Evolutionary conservation across 2,329 filamentous ascomycete genomes (phyloP), one percentile per base, ranked within the genome.

Genomic region (Penicillium corylophilum): DNA sequence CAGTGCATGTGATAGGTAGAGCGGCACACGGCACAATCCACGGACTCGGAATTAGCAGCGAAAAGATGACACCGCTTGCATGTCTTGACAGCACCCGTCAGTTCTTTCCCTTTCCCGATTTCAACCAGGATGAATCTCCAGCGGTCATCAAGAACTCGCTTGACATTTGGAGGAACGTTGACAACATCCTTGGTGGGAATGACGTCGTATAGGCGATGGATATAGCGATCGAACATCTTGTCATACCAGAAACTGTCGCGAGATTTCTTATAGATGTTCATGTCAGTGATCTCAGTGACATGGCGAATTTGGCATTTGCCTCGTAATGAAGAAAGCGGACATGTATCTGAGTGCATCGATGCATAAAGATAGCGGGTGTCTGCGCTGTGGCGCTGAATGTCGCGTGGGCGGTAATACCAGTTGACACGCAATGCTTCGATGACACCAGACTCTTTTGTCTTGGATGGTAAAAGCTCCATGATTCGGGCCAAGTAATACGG

Each of bases 1-100:
- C 94, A 99, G 66, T 92, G 90, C 93, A 99, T 97, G 77, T 99
- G 94, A 74, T 96, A 99, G 13, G 93, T 97, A 71, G 91, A 87
- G 68, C 87, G 84, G 73, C 94, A 99, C 49, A 96, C 91, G 40
- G 93, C 94, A 72, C 94, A 99, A 71, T 97, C 93, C 22, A 97
- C 94, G 35, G 94, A 97, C 75, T 97, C 90, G 70, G 89, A 95
- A 86, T 85, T 94, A 64, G 94, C 92, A 76, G 92, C 96, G 77
- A 94, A 99, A 65, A 86, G 83, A 66, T 80, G 83, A 76, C 94
- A 99, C 73, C 90, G 86, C 78, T 95, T 97, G 82, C 94, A 99
- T 63, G 86, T 86, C 78, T 99, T 97, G 64, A 95, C 91, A 55
- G 90, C 93, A 74, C 91, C 94, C 55, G 93, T 97, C 70, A 96